Evolutionary conservation across 2,329 filamentous ascomycete species (phyloP).

Genomic region (Claviceps humidiphila): DNA sequence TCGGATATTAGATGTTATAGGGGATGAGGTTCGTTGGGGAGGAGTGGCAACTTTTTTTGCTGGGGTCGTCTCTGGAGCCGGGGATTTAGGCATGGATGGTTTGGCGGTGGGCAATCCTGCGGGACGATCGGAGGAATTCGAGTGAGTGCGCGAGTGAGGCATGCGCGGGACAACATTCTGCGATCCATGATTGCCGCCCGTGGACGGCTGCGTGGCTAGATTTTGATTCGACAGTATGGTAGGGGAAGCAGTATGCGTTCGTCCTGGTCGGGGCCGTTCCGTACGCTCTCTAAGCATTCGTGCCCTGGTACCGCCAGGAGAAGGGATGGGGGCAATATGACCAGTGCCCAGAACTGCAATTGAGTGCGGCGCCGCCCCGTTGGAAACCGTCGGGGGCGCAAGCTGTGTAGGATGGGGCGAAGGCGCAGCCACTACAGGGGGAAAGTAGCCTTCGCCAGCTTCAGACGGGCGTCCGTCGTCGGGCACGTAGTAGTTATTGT

Average conservation of each 20-base stretch:
- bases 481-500: conserved; percentile 39
- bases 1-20: conserved; percentile 30
- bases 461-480: conserved; percentile 57
- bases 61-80: conserved; percentile 32
- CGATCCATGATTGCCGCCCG: conserved; percentile 19
- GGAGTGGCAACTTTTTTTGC: conserved; percentile 41
- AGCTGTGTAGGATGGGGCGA: conserved; percentile 27
- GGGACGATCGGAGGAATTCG: conserved; percentile 41
- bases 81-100: conserved; percentile 36
- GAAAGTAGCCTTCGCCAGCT: conserved; percentile 69
- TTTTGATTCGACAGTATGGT: conserved; percentile 34
- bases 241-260: conserved; percentile 72
- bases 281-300: conserved; percentile 44
- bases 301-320: conserved; percentile 54
- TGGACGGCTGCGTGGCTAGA: conserved; percentile 18
- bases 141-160: conserved; percentile 44
- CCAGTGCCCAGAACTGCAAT: conserved; percentile 74
- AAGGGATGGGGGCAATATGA: conserved; percentile 67
- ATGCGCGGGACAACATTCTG: conserved; percentile 24
- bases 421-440: conserved; percentile 42
- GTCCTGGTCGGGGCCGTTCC: conserved; percentile 46
- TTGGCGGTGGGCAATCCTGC: conserved; percentile 31
- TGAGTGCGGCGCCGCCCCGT: conserved; percentile 36
- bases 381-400: conserved; percentile 21
- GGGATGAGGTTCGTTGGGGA: conserved; percentile 34